Evolutionary conservation across 1,139 yeast species (phyloP).

Genomic region (Debaryomycetaceae sp.): DNA sequence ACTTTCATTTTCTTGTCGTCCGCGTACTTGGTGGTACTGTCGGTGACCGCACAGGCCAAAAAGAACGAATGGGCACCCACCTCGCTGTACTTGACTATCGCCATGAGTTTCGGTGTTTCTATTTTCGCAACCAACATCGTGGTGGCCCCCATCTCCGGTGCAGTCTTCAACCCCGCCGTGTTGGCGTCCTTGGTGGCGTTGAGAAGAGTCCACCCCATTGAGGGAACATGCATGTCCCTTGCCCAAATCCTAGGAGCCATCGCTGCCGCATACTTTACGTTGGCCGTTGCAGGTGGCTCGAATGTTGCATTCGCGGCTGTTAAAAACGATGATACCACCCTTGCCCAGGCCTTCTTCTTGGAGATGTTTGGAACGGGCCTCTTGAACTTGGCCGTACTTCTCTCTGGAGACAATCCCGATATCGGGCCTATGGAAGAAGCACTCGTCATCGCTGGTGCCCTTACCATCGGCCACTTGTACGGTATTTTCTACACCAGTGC

Average conservation of each 20-base stretch:
- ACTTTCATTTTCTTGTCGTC: conserved; percentile 77
- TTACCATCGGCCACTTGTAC: conserved; percentile 74
- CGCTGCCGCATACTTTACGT: conserved; percentile 90
- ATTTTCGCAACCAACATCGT: conserved; percentile 68
- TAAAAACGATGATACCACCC: conserved; percentile 64
- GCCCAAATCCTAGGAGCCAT: conserved; percentile 78
- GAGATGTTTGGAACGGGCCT: conserved; percentile 76
- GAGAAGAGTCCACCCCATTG: conserved; percentile 61
- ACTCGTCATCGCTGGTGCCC: conserved; percentile 69
- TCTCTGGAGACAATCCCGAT: conserved; percentile 79
- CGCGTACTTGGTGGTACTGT: conserved; percentile 55
- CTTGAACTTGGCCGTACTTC: conserved; percentile 65
- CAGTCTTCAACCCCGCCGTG: conserved; percentile 86
- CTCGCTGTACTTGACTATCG: conserved; percentile 64
- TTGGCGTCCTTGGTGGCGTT: conserved; percentile 62
- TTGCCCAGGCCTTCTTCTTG: conserved; percentile 65
- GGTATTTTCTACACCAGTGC: conserved; percentile 85
- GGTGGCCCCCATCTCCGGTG: conserved; percentile 77
- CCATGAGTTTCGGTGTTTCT: conserved; percentile 82
- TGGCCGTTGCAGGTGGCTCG: conserved; percentile 82
- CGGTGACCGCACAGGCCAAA: too few species aligned
- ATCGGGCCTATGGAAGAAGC: conserved; percentile 75
- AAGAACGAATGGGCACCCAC: conserved; percentile 66
- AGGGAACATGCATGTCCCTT: conserved; percentile 56
- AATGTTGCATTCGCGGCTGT: conserved; percentile 60